phyloP scores from a whole-genome alignment of 2,329 filamentous ascomycete genomes.

The Aspergillus caelatus region DNA sequence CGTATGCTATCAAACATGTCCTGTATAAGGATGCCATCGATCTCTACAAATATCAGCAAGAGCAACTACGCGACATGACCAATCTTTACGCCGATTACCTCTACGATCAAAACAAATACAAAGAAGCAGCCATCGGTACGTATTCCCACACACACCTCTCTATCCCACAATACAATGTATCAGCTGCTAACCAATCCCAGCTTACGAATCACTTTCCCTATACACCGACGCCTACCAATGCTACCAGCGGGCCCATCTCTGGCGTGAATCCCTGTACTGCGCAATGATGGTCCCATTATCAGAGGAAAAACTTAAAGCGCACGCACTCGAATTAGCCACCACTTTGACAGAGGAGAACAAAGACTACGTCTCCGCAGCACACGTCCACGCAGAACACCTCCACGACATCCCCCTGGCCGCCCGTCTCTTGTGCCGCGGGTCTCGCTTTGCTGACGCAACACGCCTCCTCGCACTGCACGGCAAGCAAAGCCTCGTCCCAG shows the following conservation, averaged over 20 bases:
- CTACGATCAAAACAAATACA: conserved; percentile 72
- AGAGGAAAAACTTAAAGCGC: conserved; percentile 60
- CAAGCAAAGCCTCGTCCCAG: conserved; percentile 64
- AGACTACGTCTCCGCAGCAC: conserved; percentile 78
- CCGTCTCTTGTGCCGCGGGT: conserved; percentile 81
- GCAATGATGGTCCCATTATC: conserved; percentile 71
- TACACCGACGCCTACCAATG: conserved; percentile 75
- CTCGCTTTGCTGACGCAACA: conserved; percentile 85
- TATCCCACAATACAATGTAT: not conserved
- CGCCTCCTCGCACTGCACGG: conserved; percentile 68
- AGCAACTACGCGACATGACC: conserved; percentile 69
- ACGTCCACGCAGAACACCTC: conserved; percentile 80
- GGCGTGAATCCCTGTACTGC: conserved; percentile 86
- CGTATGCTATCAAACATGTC: conserved; percentile 76
- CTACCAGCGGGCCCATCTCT: conserved; percentile 82
- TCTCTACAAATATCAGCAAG: conserved; percentile 79
- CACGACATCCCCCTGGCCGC: conserved; percentile 70
- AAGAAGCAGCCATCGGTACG: conserved; percentile 75
- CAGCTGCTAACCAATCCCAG: conserved; percentile 34
- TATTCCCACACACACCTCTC: not conserved
- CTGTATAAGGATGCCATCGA: conserved; percentile 78
- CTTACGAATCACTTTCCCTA: conserved; percentile 82
- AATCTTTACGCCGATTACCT: conserved; percentile 79
- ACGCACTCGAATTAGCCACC: conserved; percentile 76
- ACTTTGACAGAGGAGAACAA: conserved; percentile 76